A percentile compares a stretch with the other conserved stretches of the same genome.
phyloP scores from a whole-genome alignment of 1,284 basidiomycete species.

The Mycena sp. region DNA sequence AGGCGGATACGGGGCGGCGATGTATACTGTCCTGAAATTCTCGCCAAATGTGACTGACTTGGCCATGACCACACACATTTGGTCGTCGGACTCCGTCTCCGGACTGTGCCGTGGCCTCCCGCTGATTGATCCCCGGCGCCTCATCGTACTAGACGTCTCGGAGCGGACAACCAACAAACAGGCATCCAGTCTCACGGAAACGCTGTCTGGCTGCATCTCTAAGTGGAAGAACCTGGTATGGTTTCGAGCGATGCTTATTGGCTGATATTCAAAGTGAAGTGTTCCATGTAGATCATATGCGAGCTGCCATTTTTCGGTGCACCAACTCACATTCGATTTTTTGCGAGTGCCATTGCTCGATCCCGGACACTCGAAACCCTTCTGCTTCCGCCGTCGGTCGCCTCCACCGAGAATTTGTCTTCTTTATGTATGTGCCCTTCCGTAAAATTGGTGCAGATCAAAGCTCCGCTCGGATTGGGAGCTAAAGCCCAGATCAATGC shows the following conservation, averaged over 20 bases:
- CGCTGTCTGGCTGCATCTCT: background rate
- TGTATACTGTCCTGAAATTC: constrained; percentile 28
- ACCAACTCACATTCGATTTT: too few species aligned
- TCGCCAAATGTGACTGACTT: constrained; percentile 37
- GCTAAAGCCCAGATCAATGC: background rate
- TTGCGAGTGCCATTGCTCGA: too few species aligned
- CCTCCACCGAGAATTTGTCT: too few species aligned
- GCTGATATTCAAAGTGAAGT: too few species aligned
- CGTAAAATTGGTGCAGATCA: too few species aligned
- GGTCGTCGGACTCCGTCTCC: constrained; percentile 29
- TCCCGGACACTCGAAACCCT: too few species aligned
- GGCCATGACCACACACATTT: constrained; percentile 29
- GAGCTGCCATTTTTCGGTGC: too few species aligned
- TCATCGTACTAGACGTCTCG: constrained; percentile 25
- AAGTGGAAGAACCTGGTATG: constrained; percentile 13
- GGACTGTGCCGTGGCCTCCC: constrained; percentile 32
- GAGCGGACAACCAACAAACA: constrained; percentile 2
- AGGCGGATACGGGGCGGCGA: constrained; percentile 35
- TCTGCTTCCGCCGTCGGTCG: too few species aligned
- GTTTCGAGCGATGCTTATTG: too few species aligned
- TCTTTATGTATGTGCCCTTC: too few species aligned
- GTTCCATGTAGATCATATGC: too few species aligned
- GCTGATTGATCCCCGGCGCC: constrained; percentile 24
- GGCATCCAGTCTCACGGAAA: background rate
- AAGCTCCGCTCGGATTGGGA: too few species aligned